Evolutionary conservation across 1,284 basidiomycete species (phyloP).

Genomic region (Peniophora sp.): DNA sequence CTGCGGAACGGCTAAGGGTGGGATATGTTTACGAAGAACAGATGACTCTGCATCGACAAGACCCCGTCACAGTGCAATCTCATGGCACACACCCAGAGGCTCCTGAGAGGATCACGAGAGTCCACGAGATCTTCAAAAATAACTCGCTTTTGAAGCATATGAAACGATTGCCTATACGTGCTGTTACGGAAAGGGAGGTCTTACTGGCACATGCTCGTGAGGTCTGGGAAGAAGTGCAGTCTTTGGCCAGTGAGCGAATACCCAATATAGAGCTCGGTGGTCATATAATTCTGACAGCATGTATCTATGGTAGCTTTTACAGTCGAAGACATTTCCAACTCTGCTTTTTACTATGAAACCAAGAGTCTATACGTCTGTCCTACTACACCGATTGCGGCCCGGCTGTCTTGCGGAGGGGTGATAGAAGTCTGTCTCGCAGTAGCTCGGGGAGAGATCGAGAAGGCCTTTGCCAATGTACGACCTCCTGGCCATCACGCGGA

Average conservation of each 20-base stretch:
- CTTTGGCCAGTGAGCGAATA: conserved; percentile 64
- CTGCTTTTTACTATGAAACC: conserved; percentile 77
- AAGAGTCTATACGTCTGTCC: conserved; percentile 90
- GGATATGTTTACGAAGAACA: conserved; percentile 85
- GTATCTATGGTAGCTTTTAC: conserved; percentile 53
- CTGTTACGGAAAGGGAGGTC: conserved; percentile 72
- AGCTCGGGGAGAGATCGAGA: conserved; percentile 73
- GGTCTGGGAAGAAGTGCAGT: conserved; percentile 86
- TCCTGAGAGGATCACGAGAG: conserved; percentile 79
- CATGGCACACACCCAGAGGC: conserved; percentile 75
- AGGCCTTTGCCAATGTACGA: conserved; percentile 91
- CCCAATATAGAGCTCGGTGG: neutral
- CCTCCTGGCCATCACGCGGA: conserved; percentile 99
- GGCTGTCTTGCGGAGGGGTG: conserved; percentile 89
- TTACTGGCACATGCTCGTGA: conserved; percentile 84
- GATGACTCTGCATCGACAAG: conserved; percentile 72
- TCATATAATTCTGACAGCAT: too few relatives aligned
- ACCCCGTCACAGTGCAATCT: conserved; percentile 26
- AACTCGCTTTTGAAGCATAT: conserved; percentile 65
- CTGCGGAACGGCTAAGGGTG: conserved; percentile 21
- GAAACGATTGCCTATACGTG: conserved; percentile 71
- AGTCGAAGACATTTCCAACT: conserved; percentile 64
- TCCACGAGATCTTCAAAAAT: conserved; percentile 60
- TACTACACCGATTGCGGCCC: conserved; percentile 78
- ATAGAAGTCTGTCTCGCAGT: conserved; percentile 89